Evolutionary conservation across 1,139 yeast genomes (phyloP).

Genomic region (Saccharomycopsis phalli): DNA sequence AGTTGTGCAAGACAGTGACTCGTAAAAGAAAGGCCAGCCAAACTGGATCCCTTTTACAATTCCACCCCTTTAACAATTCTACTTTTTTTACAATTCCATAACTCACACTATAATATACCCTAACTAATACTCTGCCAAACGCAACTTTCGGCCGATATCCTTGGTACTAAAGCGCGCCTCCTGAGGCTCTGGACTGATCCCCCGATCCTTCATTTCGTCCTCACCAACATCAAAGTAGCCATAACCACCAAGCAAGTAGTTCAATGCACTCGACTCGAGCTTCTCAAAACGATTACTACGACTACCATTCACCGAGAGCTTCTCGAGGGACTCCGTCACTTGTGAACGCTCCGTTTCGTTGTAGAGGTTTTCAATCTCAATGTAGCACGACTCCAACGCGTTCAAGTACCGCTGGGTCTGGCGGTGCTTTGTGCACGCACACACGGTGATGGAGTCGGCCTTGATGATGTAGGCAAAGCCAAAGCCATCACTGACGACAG

Average conservation of each 20-base stretch:
- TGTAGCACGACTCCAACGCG: constrained; percentile 58
- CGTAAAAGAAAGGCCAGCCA: no score
- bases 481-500: constrained; percentile 82
- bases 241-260: constrained; percentile 67
- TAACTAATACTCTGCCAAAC: constrained; percentile 53
- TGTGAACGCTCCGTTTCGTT: constrained; percentile 28
- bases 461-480: constrained; percentile 89
- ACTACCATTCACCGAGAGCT: background rate
- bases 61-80: no score
- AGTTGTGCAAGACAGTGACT: no score
- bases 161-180: constrained; percentile 40
- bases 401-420: constrained; percentile 79
- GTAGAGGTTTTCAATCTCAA: constrained; percentile 53
- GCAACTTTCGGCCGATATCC: constrained; percentile 64
- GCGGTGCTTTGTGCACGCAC: constrained; percentile 85
- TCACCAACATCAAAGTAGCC: constrained; percentile 73
- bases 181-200: constrained; percentile 57
- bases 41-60: no score
- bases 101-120: background rate
- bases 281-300: background rate
- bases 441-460: constrained; percentile 73
- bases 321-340: background rate
- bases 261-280: constrained; percentile 18
- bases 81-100: no score
- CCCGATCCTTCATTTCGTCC: constrained; percentile 57